Evolutionary conservation across 73 alveolate species (phyloP).

Genomic region (Tetrahymena thermophila): DNA sequence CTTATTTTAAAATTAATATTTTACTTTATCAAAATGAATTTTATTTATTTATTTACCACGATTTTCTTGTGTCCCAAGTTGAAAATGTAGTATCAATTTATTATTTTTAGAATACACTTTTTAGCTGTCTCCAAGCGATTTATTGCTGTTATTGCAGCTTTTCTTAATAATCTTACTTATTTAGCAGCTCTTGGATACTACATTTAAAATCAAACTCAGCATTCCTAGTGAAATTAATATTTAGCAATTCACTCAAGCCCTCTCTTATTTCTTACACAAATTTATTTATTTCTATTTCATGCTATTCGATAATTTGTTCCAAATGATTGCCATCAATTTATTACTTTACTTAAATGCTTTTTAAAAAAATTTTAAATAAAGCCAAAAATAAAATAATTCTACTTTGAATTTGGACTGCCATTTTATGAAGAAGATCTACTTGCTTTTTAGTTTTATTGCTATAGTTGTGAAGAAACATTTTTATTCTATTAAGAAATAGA

Average conservation of each 20-base stretch:
- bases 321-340: background rate
- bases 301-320: background rate
- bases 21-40: background rate
- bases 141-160: background rate
- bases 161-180: background rate
- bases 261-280: background rate
- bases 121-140: background rate
- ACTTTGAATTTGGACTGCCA: background rate
- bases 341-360: background rate
- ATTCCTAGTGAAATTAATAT: background rate
- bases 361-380: background rate
- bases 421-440: background rate
- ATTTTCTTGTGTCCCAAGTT: background rate
- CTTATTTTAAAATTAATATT: background rate
- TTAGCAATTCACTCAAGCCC: background rate
- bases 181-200: background rate
- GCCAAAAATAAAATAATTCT: background rate
- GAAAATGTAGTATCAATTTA: background rate
- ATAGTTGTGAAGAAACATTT: background rate
- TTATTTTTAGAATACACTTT: background rate
- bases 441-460: background rate
- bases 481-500: background rate
- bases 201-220: background rate
- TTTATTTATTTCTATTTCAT: background rate
- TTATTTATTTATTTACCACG: background rate